Base-by-base conservation (phyloP, 2,329 filamentous ascomycete genomes). In the Arthrobotrys sinensis region DNA sequence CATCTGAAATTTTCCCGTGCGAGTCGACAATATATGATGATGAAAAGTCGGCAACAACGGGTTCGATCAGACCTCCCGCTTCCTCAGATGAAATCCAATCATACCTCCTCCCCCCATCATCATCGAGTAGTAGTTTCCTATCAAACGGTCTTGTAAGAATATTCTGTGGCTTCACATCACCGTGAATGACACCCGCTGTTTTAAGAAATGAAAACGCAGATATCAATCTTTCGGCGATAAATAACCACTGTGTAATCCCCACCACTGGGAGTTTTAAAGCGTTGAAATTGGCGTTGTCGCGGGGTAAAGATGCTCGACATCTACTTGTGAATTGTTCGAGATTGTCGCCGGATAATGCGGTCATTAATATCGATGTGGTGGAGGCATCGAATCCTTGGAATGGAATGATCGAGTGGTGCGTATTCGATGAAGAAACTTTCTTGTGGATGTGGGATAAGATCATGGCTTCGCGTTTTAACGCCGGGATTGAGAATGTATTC, bases 121-220 rank as follows among this genome's bases (percentile, higher is more conserved):
- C 50, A 12, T 36, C 66, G 6, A 46, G 24, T 34, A 46, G 19
- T 34, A 34, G 4, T 0, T 8, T 24, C 28, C 16, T 14, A 12
- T 46, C 45, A 38, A 66, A 76, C 10, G 70, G 14, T 5, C 77
- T 77, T 3, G 80, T 77, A 4, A 82, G 73, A 36, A 82, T 80
- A 43, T 82, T 82, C 46, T 80, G 67, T 75, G 79, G 81, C 50
- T 81, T 82, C 6, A 82, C 71, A 21, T 82, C 81, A 6, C 81
- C 81, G 14, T 82, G 81, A 40, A 82, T 80, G 6, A 82, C 78
- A 0, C 80, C 79, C 0, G 38, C 65, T 0, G 45, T 40, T 36
- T 81, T 81, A 2, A 82, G 64, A 12, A 70, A 66, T n/a, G 64
- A 40, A 53, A 82, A 81, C 2, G 80, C 79, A 5, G 48, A 52